These are phyloP conservation scores for Phlebopus sp. DNA, from an alignment of 1,284 basidiomycete genomes.

Conservation along the genomic window DNA sequence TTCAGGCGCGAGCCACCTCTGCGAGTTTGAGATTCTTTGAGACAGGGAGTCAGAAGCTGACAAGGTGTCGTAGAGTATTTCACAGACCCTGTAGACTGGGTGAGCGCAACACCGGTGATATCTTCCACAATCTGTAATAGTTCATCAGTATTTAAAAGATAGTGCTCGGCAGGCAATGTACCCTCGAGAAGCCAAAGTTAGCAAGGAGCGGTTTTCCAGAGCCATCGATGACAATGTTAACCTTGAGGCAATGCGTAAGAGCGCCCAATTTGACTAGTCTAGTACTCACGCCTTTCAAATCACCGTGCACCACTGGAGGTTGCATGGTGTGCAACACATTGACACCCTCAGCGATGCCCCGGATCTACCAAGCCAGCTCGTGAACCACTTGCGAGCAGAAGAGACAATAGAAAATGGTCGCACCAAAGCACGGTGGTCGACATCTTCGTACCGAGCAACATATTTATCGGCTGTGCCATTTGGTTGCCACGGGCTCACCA, in stretches of 20 bases:
- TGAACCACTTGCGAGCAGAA: constrained; percentile 2
- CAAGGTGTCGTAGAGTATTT: not conserved
- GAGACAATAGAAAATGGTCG: constrained; percentile 8
- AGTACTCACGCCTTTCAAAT: constrained; percentile 46
- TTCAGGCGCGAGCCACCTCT: constrained; percentile 55
- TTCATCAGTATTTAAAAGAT: constrained; percentile 3
- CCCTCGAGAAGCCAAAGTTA: constrained; percentile 58
- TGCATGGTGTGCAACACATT: constrained; percentile 47
- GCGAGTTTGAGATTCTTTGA: constrained; percentile 36
- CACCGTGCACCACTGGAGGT: constrained; percentile 52
- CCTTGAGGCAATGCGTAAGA: constrained; percentile 33
- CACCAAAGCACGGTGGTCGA: constrained; percentile 44
- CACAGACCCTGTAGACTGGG: constrained; percentile 46
- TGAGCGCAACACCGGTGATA: constrained; percentile 50
- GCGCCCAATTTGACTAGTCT: constrained; percentile 1
- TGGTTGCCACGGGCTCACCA: constrained; percentile 55
- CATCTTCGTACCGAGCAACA: constrained; percentile 35
- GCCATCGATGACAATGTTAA: constrained; percentile 50
- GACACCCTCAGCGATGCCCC: constrained; percentile 44
- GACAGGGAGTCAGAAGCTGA: constrained; percentile 1
- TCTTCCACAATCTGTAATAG: constrained; percentile 49
- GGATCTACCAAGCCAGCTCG: constrained; percentile 35
- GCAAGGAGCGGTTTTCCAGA: constrained; percentile 49
- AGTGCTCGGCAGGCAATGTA: constrained; percentile 15
- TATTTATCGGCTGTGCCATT: constrained; percentile 52